Percentiles rank a stretch among this genome's conserved stretches.
Conservation (phyloP, 2,329 filamentous ascomycete species). For the Kalmusia sp. region DNA sequence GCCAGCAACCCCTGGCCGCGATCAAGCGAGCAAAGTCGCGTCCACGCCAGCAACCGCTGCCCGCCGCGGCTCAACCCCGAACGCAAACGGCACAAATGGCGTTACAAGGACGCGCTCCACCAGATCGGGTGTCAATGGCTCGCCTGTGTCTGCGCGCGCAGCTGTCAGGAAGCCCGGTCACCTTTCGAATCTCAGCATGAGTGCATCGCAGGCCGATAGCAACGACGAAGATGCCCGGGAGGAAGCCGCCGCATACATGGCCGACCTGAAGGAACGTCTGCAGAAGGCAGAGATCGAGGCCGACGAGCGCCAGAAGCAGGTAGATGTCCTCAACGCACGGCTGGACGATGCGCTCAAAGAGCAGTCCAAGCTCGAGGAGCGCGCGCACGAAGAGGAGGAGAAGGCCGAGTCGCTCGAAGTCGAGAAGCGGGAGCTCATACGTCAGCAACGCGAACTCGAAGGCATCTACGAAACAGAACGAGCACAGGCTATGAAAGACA, state of each 20-base stretch:
- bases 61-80: slow-evolving; percentile 36
- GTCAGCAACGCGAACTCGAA: slow-evolving; percentile 90
- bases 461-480: slow-evolving; percentile 91
- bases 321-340: slow-evolving; percentile 81
- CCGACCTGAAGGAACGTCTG: slow-evolving; percentile 84
- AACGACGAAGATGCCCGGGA: slow-evolving; percentile 73
- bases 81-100: slow-evolving; percentile 35
- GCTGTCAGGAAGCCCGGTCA: slow-evolving; percentile 45
- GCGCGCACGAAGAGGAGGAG: slow-evolving; percentile 84
- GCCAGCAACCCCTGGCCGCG: slow-evolving; percentile 38
- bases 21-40: slow-evolving; percentile 28
- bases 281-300: slow-evolving; percentile 79
- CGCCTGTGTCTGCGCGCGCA: slow-evolving; percentile 49
- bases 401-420: slow-evolving; percentile 80
- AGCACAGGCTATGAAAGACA: slow-evolving; percentile 85
- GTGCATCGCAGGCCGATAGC: slow-evolving; percentile 44
- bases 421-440: slow-evolving; percentile 82
- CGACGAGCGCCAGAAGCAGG: slow-evolving; percentile 83
- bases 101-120: slow-evolving; percentile 40
- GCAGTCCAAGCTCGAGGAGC: slow-evolving; percentile 86
- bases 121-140: slow-evolving; percentile 37
- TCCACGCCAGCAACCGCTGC: slow-evolving; percentile 38
- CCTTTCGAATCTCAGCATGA: slow-evolving; percentile 41
- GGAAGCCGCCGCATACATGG: slow-evolving; percentile 78
- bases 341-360: slow-evolving; percentile 85